These are phyloP conservation scores for Ascosphaera aggregata DNA, from an alignment of 2,329 filamentous ascomycete genomes.

Conservation along the genomic window DNA sequence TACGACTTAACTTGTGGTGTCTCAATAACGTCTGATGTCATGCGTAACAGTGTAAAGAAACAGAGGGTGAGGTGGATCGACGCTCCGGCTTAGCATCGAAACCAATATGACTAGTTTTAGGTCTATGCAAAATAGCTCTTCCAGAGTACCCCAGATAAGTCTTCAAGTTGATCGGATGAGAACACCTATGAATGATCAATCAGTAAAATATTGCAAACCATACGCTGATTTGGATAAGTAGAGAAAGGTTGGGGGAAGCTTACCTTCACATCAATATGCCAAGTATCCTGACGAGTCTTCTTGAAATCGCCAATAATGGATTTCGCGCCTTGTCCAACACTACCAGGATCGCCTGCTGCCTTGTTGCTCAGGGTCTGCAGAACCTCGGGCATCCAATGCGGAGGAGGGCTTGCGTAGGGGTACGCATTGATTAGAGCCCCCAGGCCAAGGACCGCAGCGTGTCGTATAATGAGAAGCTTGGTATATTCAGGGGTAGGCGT, in stretches of 20 bases:
- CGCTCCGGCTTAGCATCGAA: too few relatives aligned
- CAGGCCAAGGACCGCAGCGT: slow-evolving; percentile 77
- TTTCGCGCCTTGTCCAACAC: slow-evolving; percentile 93
- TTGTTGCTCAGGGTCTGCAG: slow-evolving; percentile 63
- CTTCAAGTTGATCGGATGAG: slow-evolving; percentile 76
- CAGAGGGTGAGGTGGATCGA: too few relatives aligned
- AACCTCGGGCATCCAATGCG: slow-evolving; percentile 81
- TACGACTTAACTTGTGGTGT: too few relatives aligned
- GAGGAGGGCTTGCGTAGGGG: slow-evolving; percentile 83
- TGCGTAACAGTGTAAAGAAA: too few relatives aligned
- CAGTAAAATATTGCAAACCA: too few relatives aligned
- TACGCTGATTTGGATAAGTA: too few relatives aligned
- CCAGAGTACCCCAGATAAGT: slow-evolving; percentile 90
- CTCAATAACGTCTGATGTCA: too few relatives aligned
- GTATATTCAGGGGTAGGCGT: slow-evolving; percentile 33
- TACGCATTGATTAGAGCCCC: slow-evolving; percentile 87
- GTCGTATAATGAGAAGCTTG: slow-evolving; percentile 55
- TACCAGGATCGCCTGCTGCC: slow-evolving; percentile 69
- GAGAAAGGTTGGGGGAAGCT: slow-evolving; percentile 13
- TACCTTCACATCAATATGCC: slow-evolving; percentile 95
- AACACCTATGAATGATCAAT: too few relatives aligned
- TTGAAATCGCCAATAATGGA: slow-evolving; percentile 90
- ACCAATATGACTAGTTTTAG: too few relatives aligned
- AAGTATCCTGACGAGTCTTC: slow-evolving; percentile 97
- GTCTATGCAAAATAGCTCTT: slow-evolving; percentile 91